phyloP scores from a whole-genome alignment of 495 filamentous ascomycete species.

The Penicillium psychrofluorescens region DNA sequence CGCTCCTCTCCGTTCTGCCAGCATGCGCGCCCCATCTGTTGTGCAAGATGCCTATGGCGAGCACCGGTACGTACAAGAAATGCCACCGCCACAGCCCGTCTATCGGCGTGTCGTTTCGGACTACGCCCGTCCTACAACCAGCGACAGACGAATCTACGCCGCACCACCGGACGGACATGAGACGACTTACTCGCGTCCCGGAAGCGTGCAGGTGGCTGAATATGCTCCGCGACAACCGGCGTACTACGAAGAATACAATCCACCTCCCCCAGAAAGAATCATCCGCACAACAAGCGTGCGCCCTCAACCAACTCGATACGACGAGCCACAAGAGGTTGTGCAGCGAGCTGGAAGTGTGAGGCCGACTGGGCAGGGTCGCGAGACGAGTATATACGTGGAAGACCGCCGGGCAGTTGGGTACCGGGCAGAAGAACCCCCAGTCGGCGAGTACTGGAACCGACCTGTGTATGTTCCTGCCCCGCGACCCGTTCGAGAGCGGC shows the following conservation, averaged over 20 bases:
- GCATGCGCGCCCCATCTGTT: constrained; percentile 35
- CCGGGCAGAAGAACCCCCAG: too few relatives aligned
- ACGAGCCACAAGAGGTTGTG: constrained; percentile 38
- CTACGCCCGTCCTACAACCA: constrained; percentile 27
- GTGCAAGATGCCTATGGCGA: constrained; percentile 35
- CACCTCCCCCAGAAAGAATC: constrained; percentile 45
- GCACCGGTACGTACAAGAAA: constrained; percentile 39
- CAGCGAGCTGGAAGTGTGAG: constrained; percentile 46
- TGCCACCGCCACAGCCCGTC: constrained; percentile 31
- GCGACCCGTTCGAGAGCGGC: constrained; percentile 31
- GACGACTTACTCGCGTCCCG: constrained; percentile 26
- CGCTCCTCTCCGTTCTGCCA: constrained; percentile 23
- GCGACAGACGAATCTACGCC: constrained; percentile 26
- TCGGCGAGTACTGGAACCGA: too few relatives aligned
- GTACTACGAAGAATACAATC: constrained; percentile 34
- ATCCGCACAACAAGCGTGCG: constrained; percentile 51
- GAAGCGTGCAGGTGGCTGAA: constrained; percentile 35
- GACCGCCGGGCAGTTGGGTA: constrained; percentile 28
- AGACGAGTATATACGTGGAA: constrained; percentile 34
- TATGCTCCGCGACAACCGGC: constrained; percentile 30
- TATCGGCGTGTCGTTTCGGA: constrained; percentile 37
- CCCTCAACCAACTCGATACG: constrained; percentile 48
- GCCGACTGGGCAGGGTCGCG: constrained; percentile 29
- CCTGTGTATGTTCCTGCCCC: constrained; percentile 32
- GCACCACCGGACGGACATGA: constrained; percentile 28